A percentile compares a stretch with the other conserved stretches of the same genome.
Conservation (phyloP, 2,329 filamentous ascomycete species). For the Fusarium sp. region DNA sequence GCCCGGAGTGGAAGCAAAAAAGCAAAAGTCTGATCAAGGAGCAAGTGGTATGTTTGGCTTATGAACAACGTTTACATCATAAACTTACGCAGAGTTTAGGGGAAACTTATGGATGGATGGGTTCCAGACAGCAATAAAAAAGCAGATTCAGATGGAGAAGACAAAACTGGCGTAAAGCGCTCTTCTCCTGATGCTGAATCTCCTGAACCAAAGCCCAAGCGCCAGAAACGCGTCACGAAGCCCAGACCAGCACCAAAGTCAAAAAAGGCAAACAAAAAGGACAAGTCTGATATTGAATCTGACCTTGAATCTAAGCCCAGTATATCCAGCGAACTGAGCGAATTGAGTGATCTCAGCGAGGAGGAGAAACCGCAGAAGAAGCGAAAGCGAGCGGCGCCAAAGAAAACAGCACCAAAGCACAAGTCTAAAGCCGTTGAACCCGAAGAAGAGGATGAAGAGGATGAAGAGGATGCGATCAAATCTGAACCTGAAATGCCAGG, state of each 20-base stretch:
- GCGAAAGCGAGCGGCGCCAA: slow-evolving; percentile 21
- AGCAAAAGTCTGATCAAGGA: slow-evolving; percentile 67
- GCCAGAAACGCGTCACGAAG: slow-evolving; percentile 50
- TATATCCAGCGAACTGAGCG: slow-evolving; percentile 38
- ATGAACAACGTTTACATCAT: background rate
- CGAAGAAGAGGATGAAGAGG: slow-evolving; percentile 32
- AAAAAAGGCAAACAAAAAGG: slow-evolving; percentile 41
- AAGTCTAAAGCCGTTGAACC: slow-evolving; percentile 39
- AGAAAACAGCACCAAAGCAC: slow-evolving; percentile 3
- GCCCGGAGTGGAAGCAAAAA: slow-evolving; percentile 63
- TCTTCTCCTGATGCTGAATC: slow-evolving; percentile 47
- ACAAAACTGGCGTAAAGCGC: slow-evolving; percentile 46
- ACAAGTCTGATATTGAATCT: slow-evolving; percentile 31
- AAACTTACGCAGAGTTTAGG: slow-evolving; percentile 36
- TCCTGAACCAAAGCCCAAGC: slow-evolving; percentile 52
- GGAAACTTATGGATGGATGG: slow-evolving; percentile 51
- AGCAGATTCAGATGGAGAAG: slow-evolving; percentile 40
- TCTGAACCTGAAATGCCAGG: slow-evolving; percentile 22
- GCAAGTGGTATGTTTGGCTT: slow-evolving; percentile 57
- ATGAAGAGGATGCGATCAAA: slow-evolving; percentile 10
- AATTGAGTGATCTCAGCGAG: slow-evolving; percentile 36
- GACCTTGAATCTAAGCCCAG: slow-evolving; percentile 34
- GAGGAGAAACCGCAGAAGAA: slow-evolving; percentile 40
- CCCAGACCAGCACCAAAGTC: slow-evolving; percentile 40
- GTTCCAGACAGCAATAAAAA: slow-evolving; percentile 40